Conservation (phyloP, 495 filamentous ascomycete genomes). For the Pyrenopolyporus hunteri region DNA sequence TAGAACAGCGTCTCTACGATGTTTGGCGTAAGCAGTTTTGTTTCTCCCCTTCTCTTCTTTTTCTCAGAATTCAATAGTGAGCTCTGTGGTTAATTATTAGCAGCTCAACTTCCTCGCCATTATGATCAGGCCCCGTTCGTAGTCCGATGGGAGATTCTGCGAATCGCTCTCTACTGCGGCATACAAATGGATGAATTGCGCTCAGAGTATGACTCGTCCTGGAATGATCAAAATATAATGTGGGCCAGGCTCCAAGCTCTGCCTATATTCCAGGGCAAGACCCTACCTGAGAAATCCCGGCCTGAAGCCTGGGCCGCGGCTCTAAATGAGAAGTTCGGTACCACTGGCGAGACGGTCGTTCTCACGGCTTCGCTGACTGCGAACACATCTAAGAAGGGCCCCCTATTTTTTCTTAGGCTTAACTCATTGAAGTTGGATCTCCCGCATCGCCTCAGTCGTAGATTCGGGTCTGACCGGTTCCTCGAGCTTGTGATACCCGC, state of each 20-base stretch:
- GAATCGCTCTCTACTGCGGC: slow-evolving; percentile 51
- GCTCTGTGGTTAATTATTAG: slow-evolving; percentile 16
- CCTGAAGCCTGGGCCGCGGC: slow-evolving; percentile 48
- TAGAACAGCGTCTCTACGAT: slow-evolving; percentile 29
- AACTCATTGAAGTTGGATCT: slow-evolving; percentile 50
- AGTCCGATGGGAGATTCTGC: slow-evolving; percentile 54
- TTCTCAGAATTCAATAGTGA: no score
- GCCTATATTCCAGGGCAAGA: slow-evolving; percentile 45
- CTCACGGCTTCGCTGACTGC: slow-evolving; percentile 45
- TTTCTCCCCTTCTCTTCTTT: no score
- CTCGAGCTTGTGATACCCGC: slow-evolving; percentile 52
- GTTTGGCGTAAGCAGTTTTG: slow-evolving; percentile 45
- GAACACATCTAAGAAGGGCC: slow-evolving; percentile 41
- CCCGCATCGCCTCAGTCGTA: slow-evolving; percentile 50
- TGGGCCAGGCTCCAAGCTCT: slow-evolving; percentile 45
- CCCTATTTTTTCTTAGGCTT: slow-evolving; percentile 47
- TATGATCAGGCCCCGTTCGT: slow-evolving; percentile 48
- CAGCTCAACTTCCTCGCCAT: slow-evolving; percentile 48
- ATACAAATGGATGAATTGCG: slow-evolving; percentile 41
- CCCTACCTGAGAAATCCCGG: slow-evolving; percentile 48
- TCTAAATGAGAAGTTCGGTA: slow-evolving; percentile 42
- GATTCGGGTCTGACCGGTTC: slow-evolving; percentile 56
- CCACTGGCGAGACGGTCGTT: slow-evolving; percentile 42
- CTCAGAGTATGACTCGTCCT: slow-evolving; percentile 46
- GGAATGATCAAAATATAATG: slow-evolving; percentile 42